Evolutionary conservation across 345 rosid genomes (phyloP).

Genomic region (Brassica napus): DNA sequence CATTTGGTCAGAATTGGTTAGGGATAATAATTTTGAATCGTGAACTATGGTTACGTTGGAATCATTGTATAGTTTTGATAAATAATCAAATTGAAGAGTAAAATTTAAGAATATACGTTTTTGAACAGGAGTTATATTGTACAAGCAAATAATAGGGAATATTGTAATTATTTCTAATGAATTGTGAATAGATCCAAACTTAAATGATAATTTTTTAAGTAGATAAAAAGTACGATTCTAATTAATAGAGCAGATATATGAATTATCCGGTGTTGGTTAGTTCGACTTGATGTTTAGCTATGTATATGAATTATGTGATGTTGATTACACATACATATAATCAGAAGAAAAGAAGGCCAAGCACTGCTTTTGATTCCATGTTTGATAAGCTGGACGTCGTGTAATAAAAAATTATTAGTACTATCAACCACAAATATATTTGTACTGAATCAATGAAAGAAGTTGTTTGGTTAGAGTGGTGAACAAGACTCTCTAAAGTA

Average conservation of each 20-base stretch:
- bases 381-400: conserved; percentile 3
- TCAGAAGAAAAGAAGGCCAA: not conserved
- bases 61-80: no score
- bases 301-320: not conserved
- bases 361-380: not conserved
- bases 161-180: no score
- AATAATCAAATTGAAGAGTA: no score
- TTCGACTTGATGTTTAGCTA: not conserved
- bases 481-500: not conserved
- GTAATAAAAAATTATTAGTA: not conserved
- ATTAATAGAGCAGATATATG: not conserved
- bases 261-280: not conserved
- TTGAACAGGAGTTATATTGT: no score
- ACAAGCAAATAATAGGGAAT: no score
- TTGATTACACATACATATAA: not conserved
- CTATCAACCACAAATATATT: not conserved
- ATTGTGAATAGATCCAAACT: no score
- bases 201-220: no score
- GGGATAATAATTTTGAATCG: not conserved
- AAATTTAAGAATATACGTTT: no score
- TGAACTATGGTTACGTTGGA: not conserved
- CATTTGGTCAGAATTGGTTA: not conserved
- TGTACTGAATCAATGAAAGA: not conserved
- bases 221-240: no score
- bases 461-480: not conserved